Evolutionary conservation across 2,329 filamentous ascomycete genomes (phyloP).

Genomic region (Sporothrix inflata): DNA sequence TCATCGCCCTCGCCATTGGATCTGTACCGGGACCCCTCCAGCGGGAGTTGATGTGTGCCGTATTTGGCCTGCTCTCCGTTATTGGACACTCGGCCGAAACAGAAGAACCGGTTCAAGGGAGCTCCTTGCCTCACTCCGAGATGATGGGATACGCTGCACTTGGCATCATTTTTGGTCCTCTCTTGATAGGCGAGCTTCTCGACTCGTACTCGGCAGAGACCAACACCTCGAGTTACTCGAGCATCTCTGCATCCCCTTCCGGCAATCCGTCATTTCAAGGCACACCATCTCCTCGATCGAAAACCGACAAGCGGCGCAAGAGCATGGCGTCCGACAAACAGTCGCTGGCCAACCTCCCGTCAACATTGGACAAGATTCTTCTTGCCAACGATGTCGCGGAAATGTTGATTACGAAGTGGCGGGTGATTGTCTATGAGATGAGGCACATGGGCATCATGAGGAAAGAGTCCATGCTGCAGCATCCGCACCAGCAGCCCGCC

Average conservation of each 20-base stretch:
- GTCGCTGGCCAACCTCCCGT: constrained; percentile 35
- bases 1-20: constrained; percentile 66
- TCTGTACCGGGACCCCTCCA: constrained; percentile 63
- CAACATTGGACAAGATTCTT: constrained; percentile 57
- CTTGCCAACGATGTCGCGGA: constrained; percentile 63
- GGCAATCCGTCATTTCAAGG: constrained; percentile 40
- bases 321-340: constrained; percentile 32
- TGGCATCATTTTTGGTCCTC: constrained; percentile 66
- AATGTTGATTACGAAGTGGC: constrained; percentile 69
- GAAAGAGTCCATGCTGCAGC: constrained; percentile 29
- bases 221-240: constrained; percentile 37
- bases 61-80: constrained; percentile 66
- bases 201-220: constrained; percentile 52
- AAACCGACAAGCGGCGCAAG: constrained; percentile 43
- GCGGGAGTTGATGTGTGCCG: constrained; percentile 66
- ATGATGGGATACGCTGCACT: constrained; percentile 67
- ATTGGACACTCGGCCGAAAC: constrained; percentile 62
- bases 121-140: constrained; percentile 58
- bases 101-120: constrained; percentile 50
- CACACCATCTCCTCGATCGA: constrained; percentile 47
- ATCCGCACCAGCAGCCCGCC: constrained; percentile 1
- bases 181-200: constrained; percentile 62
- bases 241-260: constrained; percentile 44
- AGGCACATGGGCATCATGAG: constrained; percentile 48
- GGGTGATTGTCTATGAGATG: constrained; percentile 65